Percentiles rank a stretch among this genome's conserved stretches.
These are phyloP conservation scores for Phoenix dactylifera DNA, from an alignment of 176 grass and related monocot genomes.

Conservation along the genomic window DNA sequence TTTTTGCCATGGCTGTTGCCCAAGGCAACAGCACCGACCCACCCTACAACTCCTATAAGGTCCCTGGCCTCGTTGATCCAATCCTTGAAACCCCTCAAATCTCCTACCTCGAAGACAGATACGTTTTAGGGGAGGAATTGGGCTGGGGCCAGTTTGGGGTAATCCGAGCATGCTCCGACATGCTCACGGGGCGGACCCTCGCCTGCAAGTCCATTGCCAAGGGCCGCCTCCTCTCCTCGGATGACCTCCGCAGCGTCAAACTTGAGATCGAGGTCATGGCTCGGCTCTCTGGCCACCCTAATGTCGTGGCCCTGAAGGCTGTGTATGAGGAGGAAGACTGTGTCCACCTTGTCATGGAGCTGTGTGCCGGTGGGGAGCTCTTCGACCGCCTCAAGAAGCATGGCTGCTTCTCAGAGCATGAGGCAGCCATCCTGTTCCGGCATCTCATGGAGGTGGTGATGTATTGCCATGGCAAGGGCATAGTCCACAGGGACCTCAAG, in stretches of 20 bases:
- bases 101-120: conserved; percentile 78
- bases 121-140: conserved; percentile 61
- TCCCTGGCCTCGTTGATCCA: conserved; percentile 38
- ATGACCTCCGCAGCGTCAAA: conserved; percentile 67
- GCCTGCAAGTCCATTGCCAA: conserved; percentile 98
- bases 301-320: conserved; percentile 84
- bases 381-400: conserved; percentile 79
- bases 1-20: conserved; percentile 38
- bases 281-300: conserved; percentile 75
- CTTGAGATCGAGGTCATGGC: conserved; percentile 98
- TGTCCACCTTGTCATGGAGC: conserved; percentile 95
- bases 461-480: conserved; percentile 81
- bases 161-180: conserved; percentile 77
- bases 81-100: conserved; percentile 75
- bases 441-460: conserved; percentile 88
- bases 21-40: conserved; percentile 4
- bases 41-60: conserved; percentile 72
- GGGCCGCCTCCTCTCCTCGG: conserved; percentile 62
- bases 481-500: conserved; percentile 90
- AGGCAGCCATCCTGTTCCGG: conserved; percentile 52
- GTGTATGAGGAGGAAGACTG: conserved; percentile 83
- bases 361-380: conserved; percentile 85
- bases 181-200: conserved; percentile 62
- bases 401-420: conserved; percentile 72
- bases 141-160: conserved; percentile 98